These are phyloP conservation scores for Candida pseudofarinosa DNA, from an alignment of 805 yeast genomes.

Conservation along the genomic window DNA sequence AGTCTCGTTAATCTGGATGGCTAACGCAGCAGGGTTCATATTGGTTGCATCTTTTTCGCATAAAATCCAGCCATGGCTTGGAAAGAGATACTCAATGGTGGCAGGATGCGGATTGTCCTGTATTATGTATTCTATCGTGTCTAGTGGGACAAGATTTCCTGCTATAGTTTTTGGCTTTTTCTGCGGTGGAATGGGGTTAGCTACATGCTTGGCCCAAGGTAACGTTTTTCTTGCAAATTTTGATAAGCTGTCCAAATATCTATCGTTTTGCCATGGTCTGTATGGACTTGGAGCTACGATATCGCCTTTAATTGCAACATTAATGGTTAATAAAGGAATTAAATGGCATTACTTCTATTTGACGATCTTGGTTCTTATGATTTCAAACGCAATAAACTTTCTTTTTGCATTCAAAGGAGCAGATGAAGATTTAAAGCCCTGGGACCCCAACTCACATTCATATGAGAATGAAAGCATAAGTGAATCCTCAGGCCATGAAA, in stretches of 20 bases:
- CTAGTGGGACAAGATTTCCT: conserved; percentile 47
- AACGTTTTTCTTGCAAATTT: conserved; percentile 50
- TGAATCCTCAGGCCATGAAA: not conserved
- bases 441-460: conserved; percentile 19
- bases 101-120: conserved; percentile 33
- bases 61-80: conserved; percentile 20
- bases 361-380: conserved; percentile 41
- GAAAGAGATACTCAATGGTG: conserved; percentile 14
- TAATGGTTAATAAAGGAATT: conserved; percentile 46
- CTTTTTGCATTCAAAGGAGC: conserved; percentile 47
- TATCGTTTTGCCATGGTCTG: conserved; percentile 62
- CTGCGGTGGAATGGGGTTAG: conserved; percentile 57
- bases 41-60: conserved; percentile 20
- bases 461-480: conserved; percentile 3
- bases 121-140: conserved; percentile 43
- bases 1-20: conserved; percentile 25
- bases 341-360: conserved; percentile 53
- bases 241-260: conserved; percentile 50
- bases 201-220: conserved; percentile 45
- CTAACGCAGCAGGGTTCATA: conserved; percentile 25
- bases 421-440: conserved; percentile 40
- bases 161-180: conserved; percentile 47
- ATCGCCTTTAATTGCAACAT: conserved; percentile 62
- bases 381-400: conserved; percentile 27
- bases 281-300: conserved; percentile 73